Base-by-base conservation (phyloP, 108 stramenopile species). In the Cylindrotheca fusiformis region DNA sequence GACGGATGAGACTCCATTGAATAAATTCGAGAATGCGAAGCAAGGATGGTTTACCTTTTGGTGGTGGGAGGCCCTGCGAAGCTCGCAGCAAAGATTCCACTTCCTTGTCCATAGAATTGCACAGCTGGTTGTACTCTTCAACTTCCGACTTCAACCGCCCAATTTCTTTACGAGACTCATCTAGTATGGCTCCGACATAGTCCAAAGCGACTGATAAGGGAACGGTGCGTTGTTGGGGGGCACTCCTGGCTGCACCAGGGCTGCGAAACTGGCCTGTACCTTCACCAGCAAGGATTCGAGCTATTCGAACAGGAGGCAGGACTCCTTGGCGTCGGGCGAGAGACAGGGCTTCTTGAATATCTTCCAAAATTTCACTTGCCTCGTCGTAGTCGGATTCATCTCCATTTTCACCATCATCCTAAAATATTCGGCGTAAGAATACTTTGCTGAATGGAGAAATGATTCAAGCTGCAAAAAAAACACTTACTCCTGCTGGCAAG, bases 261-360 rank as follows among this genome's bases (percentile, higher is more conserved):
- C 58, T 63, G 45, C 79, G 82, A 67, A 93, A 93, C 48, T 82
- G 85, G 22, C 87, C 86, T 28, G 54, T 74, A 19, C 85, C 81
- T 65, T 94, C 88, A 14, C 92, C 92, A 32, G 88, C 85, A 4
- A 94, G 73, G 32, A 94, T 94, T 22, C 92, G 57, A 41, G 87
- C 71, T 53, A 94, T 79, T 63, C 92, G 62, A 29, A 89, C 92
- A 22, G 88, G 87, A 29, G 92, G 85, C 44, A 85, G 52, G 30
- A 78, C 81, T 20, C 83, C 83, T 48, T 85, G 82, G 19, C 72
- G 65, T 25, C 77, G 58, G 27, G 87, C 87, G 60, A 94, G 55
- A 8, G 82, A 67, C 29, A 94, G 56, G 4, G 87, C 85, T 67
- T 90, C 92, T 32, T 85, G 87, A 54, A 94, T 87, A 67, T 94